Evolutionary conservation across 129 eudicot genomes (phyloP), one percentile per base, ranked within the genome.

Genomic region (Solidago caesia): DNA sequence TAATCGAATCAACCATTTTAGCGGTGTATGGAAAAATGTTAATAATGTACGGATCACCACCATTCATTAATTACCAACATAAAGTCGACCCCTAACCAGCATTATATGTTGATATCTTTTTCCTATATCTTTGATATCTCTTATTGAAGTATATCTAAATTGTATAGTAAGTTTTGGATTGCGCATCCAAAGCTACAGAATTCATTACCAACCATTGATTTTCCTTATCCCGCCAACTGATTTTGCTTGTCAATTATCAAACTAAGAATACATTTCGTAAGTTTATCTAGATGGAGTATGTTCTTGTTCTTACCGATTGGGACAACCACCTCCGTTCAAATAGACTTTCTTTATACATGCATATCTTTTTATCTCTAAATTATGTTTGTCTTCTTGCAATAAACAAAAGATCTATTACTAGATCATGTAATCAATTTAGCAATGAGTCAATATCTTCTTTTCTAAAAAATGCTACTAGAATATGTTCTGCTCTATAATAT

Each of bases 341-440:
- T 42, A 69, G 42, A 69, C 39, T 49, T 48, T 48, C 45, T 39
- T 70, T 11, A n/a, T 53, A 15, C 51, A 70, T 70, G 75, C 68
- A 59, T 73, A 59, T 73, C 68, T 59, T 73, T 62, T 45, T 44
- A 55, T 11, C 60, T 45, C 45, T 41, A 14, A 73, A 25, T 57
- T 59, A 55, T 21, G 57, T 73, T 73, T 73, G 77, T 73, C 77
- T 73, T 59, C 68, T 25, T 73, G 15, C 68, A n/a, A 59, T 47
- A 51, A 59, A 63, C 53, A 63, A 48, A 74, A 62, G 44, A 63
- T 48, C 71, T 45, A 57, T 8, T 29, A 43, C 51, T 63, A 29
- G 62, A 64, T 74, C 53, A 74, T 59, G 68, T 58, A 58, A 73
- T 21, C 77, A 14, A 13, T 61, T 46, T 61, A 7, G 70, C 25